Evolutionary conservation across 139 green algal species (phyloP).

Genomic region (Chlamydomonas eustigma): DNA sequence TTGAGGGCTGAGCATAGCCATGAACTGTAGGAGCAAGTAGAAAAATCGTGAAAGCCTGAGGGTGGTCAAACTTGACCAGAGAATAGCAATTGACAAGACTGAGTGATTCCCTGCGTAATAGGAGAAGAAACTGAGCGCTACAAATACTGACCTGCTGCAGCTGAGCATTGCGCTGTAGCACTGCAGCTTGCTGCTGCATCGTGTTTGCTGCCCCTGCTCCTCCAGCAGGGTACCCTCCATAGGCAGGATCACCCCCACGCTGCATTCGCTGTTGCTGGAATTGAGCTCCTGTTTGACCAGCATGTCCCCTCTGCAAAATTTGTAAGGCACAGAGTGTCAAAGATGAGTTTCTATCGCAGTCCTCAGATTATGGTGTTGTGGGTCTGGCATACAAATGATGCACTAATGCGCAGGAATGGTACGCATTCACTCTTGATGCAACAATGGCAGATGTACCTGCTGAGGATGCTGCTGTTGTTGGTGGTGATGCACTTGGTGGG

Average conservation of each 20-base stretch:
- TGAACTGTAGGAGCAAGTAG: not conserved
- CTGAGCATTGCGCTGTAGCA: not conserved
- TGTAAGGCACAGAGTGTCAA: not conserved
- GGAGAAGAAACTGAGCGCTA: no score
- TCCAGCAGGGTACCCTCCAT: not conserved
- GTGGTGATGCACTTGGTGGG: not conserved
- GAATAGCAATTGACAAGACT: no score
- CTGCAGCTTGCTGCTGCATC: not conserved
- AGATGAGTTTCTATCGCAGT: no score
- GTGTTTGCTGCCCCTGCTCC: not conserved
- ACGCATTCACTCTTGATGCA: no score
- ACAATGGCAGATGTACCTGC: not conserved
- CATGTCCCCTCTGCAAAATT: not conserved
- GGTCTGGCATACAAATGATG: no score
- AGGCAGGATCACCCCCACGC: not conserved
- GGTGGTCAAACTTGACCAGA: no score
- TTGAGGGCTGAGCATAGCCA: not conserved
- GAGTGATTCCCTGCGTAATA: no score
- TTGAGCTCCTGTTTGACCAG: not conserved
- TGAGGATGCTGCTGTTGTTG: not conserved
- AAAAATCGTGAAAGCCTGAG: no score
- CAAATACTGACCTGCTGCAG: constrained; percentile 3
- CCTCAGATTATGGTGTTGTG: no score
- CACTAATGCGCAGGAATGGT: no score
- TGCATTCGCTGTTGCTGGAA: constrained; percentile 5